Conservation (phyloP, 441 rosid genomes). For the Metrosideros polymorpha region DNA sequence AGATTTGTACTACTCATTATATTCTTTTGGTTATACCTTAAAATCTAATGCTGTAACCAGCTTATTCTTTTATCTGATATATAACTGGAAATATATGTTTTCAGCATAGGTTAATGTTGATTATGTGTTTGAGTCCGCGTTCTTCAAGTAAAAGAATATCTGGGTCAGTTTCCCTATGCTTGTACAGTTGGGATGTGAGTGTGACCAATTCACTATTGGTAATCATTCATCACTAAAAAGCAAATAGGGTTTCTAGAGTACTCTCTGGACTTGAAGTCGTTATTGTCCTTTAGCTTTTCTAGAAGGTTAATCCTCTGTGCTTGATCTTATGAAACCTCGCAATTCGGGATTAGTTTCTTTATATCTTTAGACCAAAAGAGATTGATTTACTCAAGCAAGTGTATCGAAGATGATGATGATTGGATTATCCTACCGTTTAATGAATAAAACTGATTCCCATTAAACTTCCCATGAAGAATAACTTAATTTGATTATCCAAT, state of each 20-base stretch:
- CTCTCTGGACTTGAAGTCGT: not conserved
- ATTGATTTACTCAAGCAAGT: too few species aligned
- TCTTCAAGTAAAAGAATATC: not conserved
- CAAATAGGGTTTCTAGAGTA: not conserved
- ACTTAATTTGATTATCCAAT: not conserved
- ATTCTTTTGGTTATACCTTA: too few species aligned
- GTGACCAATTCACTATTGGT: not conserved
- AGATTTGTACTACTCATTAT: not conserved
- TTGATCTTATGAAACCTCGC: not conserved
- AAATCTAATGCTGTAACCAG: not conserved
- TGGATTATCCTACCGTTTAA: not conserved
- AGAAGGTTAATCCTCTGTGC: not conserved
- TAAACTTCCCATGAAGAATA: not conserved
- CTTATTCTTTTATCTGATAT: not conserved
- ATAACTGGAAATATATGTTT: too few species aligned
- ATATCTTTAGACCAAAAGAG: too few species aligned
- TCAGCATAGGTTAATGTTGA: not conserved
- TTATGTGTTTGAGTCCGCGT: not conserved
- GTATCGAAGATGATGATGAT: too few species aligned
- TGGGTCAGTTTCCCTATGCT: too few species aligned
- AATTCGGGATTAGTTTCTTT: not conserved
- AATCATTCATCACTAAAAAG: not conserved
- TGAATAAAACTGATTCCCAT: not conserved
- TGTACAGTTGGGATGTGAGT: too few species aligned
- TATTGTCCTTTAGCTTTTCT: not conserved